A percentile compares a stretch with the other conserved stretches of the same genome.
Evolutionary conservation across 305 asterid species (phyloP).

Genomic region (Fraxinus floribunda): DNA sequence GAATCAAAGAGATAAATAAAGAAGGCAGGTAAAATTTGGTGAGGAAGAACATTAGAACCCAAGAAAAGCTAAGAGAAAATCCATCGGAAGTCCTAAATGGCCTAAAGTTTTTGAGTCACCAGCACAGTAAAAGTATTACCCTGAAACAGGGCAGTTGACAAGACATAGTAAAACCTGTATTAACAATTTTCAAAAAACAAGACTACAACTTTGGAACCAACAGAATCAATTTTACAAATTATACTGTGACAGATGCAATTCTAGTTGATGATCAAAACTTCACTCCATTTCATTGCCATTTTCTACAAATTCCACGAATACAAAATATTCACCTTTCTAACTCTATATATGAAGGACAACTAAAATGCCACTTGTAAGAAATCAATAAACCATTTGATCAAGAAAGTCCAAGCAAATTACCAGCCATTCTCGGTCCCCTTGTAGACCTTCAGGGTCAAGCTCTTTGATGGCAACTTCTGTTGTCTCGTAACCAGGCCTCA

Average conservation of each 20-base stretch:
- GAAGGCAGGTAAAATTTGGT: background rate
- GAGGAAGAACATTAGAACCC: background rate
- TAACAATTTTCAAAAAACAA: background rate
- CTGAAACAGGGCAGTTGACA: background rate
- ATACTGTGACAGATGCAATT: background rate
- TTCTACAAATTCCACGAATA: background rate
- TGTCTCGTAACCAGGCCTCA: slow-evolving; percentile 59
- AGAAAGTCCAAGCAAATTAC: slow-evolving; percentile 32
- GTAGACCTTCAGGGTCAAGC: slow-evolving; percentile 87
- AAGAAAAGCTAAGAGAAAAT: background rate
- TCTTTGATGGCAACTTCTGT: slow-evolving; percentile 81
- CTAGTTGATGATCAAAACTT: background rate
- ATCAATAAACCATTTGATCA: background rate
- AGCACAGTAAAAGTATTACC: background rate
- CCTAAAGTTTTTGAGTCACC: background rate
- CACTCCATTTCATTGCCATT: background rate
- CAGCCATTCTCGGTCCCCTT: slow-evolving; percentile 98
- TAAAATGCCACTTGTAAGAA: background rate
- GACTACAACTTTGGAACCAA: background rate
- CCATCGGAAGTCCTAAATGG: background rate
- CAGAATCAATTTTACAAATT: background rate
- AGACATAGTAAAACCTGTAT: background rate
- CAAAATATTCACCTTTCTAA: slow-evolving; percentile 4
- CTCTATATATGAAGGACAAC: background rate
- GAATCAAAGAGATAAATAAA: background rate